These are phyloP conservation scores for Actinidia arguta DNA, from an alignment of 179 eudicot genomes.

Conservation along the genomic window DNA sequence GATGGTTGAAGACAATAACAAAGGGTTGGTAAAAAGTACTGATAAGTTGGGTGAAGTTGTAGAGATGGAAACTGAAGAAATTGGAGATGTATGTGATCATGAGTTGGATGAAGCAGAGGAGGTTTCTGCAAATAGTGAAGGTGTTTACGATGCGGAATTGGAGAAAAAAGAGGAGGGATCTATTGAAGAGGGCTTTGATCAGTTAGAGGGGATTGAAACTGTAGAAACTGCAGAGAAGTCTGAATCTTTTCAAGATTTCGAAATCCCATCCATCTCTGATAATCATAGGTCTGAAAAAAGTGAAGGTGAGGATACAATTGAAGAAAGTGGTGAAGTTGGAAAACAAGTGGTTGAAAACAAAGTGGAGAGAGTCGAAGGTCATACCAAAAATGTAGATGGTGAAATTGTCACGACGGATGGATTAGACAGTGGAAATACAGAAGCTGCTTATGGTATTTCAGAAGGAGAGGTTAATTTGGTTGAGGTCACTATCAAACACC, in stretches of 20 bases:
- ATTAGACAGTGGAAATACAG: not conserved
- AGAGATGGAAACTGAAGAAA: not conserved
- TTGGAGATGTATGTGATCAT: not conserved
- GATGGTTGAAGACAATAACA: slow-evolving; percentile 4
- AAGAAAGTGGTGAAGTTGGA: not conserved
- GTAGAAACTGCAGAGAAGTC: slow-evolving; percentile 2
- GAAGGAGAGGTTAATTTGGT: not conserved
- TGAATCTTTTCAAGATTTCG: not conserved
- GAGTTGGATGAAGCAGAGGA: not conserved
- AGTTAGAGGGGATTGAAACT: not conserved
- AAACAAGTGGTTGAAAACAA: slow-evolving; percentile 9
- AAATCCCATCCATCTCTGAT: not conserved
- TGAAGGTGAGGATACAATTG: slow-evolving; percentile 8
- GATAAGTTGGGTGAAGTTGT: not conserved
- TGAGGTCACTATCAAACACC: not conserved
- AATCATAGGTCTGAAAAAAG: not conserved
- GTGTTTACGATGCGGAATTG: not conserved
- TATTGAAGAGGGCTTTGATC: slow-evolving; percentile 13
- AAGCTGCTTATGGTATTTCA: not conserved
- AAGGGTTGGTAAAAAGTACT: not conserved
- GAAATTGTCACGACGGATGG: too few species aligned
- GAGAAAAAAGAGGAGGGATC: not conserved
- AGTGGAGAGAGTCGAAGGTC: not conserved
- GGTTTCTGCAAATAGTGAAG: not conserved
- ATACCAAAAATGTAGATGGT: not conserved